These are phyloP conservation scores for Kwoniella newhampshirensis DNA, from an alignment of 768 basidiomycete genomes.

Conservation along the genomic window DNA sequence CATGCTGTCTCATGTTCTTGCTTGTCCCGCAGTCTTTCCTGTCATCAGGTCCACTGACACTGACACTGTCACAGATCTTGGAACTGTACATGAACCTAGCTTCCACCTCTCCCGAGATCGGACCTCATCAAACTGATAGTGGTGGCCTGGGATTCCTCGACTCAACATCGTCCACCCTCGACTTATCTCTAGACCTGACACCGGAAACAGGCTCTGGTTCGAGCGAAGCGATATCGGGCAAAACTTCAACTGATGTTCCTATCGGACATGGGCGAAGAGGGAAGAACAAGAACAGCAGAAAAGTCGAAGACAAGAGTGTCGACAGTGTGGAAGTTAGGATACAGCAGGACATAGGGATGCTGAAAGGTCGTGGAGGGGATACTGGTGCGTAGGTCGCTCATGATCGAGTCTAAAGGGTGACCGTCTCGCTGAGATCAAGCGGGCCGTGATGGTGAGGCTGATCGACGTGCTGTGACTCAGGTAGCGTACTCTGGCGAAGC, in stretches of 20 bases:
- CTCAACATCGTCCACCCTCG: constrained; percentile 24
- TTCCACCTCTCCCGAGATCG: constrained; percentile 15
- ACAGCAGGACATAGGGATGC: constrained; percentile 46
- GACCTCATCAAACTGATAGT: not conserved
- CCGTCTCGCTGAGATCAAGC: no score
- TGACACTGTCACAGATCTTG: constrained; percentile 31
- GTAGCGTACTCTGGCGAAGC: constrained; percentile 51
- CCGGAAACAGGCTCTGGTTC: not conserved
- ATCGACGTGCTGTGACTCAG: no score
- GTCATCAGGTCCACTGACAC: not conserved
- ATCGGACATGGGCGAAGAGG: not conserved
- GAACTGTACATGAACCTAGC: constrained; percentile 48
- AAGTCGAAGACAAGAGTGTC: constrained; percentile 8
- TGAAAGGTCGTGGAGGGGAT: constrained; percentile 48
- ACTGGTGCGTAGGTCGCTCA: constrained; percentile 36
- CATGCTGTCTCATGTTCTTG: not conserved
- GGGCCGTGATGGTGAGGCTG: not conserved
- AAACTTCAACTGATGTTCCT: not conserved
- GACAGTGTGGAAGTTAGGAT: constrained; percentile 28
- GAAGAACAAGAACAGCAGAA: not conserved
- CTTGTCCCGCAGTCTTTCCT: not conserved
- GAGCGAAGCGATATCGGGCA: not conserved
- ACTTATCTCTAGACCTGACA: constrained; percentile 35
- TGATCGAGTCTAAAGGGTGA: no score
- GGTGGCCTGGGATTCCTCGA: constrained; percentile 45